Base-by-base conservation (phyloP, 108 stramenopile species). In the Cylindrotheca closterium region DNA sequence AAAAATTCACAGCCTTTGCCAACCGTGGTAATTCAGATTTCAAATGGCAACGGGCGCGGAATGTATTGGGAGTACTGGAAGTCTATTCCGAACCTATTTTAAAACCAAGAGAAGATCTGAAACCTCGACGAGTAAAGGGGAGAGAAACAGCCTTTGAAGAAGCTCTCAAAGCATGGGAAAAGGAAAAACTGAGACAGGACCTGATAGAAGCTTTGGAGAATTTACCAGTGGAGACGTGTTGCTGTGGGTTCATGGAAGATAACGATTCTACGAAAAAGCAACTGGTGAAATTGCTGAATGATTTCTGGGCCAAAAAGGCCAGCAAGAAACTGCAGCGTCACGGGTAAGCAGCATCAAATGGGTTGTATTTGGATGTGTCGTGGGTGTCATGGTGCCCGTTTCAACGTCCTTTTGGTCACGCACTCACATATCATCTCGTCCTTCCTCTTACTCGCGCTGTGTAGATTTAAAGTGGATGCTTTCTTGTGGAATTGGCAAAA, bases 401-500 rank as follows among this genome's bases (percentile, higher is more conserved):
- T 7, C 10, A 42, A 42, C 15, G 10, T 42, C 7, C 37, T 42
- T 10, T 15, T 42, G 15, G 10, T 42, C 7, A 10, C 15, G 37
- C 7, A 10, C 37, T 15, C 37, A 10, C 37, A 42, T 42, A 42
- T 42, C 15, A 15, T 42, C 37, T 42, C 37, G 7, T 15, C 15
- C 37, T 42, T 15, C 15, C 37, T 42, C 37, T 10, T 10, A 7
- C 15, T 42, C 10, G 37, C 15, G 7, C 15, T 42, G 15, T 42
- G 15, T 42, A 42, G 70, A 37, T 58, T 79, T 37, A 59, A 67
- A 27, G 25, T 79, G 17, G 79, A 75, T 49, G 58, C 48, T 15
- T 75, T 75, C 37, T 26, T 75, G 33, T 79, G 68, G 78, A 57
- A 65, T 34, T 79, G 63, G 68, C 73, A 72, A 31, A 78, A 78